Base-by-base conservation (phyloP, 2,329 filamentous ascomycete genomes). In the Trichoderma sp. region DNA sequence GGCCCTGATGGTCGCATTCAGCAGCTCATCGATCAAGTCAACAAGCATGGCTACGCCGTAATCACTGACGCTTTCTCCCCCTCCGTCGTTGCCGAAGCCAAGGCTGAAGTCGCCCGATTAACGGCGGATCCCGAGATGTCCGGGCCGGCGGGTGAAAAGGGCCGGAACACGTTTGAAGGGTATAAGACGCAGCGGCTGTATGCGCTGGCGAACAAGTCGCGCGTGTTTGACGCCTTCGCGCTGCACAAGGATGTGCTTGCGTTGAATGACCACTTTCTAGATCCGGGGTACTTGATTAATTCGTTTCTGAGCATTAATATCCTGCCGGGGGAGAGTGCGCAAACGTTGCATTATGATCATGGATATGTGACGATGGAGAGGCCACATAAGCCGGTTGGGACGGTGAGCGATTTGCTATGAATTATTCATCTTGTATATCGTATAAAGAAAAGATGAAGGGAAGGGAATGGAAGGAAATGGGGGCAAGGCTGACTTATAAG, bases 251-350 rank as follows among this genome's bases (percentile, higher is more conserved):
- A 74, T 22, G 75, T 81, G 5, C 71, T 80, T 22, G 76, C 78
- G 1, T 73, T 81, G 52, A 81, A 81, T 65, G 75, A 80, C 32
- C 76, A 77, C 67, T 80, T 80, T 67, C 72, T 82, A n/a, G 78
- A 78, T 58, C 72, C 74, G 17, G 78, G 77, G 0, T 80, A 77
- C 56, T 71, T 77, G 22, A 60, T 80, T 19, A 77, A 73, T 48
- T 73, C 76, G 7, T 75, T 79, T 35, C 77, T 80, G 63, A 79
- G 75, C 64, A 80, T 81, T 22, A 74, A 74, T 56, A 80, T 81
- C 68, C 75, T 78, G 54, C 78, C 78, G 1, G 77, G 78, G n/a
- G 78, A 79, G 71, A 72, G 72, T 29, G 70, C 75, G n/a, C 79
- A 80, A 71, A 70, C 72, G 19, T 69, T 80, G 63, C 78, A 80